A percentile compares a stretch with the other conserved stretches of the same genome.
Evolutionary conservation across 495 filamentous ascomycete species (phyloP).

Genomic region (Neurospora africana): DNA sequence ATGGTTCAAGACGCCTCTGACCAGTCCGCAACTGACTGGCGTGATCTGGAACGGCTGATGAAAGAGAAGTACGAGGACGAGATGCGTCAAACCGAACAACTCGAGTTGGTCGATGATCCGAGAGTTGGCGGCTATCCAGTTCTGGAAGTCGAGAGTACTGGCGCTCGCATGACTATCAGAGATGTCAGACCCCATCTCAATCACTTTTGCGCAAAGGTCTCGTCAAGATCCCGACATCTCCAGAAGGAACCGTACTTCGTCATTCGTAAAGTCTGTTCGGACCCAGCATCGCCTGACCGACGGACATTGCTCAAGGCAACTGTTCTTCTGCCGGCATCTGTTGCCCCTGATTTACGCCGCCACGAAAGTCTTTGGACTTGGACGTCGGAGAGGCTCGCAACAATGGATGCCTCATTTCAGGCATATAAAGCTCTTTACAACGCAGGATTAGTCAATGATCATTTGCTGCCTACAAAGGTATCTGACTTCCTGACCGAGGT

Average conservation of each 20-base stretch:
- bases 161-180: conserved; percentile 63
- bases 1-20: conserved; percentile 34
- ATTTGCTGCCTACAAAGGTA: conserved; percentile 54
- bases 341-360: conserved; percentile 52
- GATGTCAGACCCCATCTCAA: conserved; percentile 65
- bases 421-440: conserved; percentile 63
- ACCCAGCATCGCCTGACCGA: background rate
- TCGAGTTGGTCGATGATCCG: conserved; percentile 42
- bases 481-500: conserved; percentile 27
- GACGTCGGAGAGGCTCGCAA: conserved; percentile 64
- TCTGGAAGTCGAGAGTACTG: conserved; percentile 42
- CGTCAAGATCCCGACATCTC: conserved; percentile 22
- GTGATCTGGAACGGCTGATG: conserved; percentile 61
- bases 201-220: conserved; percentile 67
- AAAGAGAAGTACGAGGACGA: conserved; percentile 63
- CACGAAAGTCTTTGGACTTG: conserved; percentile 45
- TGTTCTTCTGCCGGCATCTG: conserved; percentile 61
- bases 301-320: conserved; percentile 33
- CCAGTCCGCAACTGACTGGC: conserved; percentile 40
- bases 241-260: conserved; percentile 38
- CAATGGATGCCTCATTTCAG: conserved; percentile 74
- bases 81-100: conserved; percentile 37
- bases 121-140: conserved; percentile 34
- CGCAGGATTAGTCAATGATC: conserved; percentile 64
- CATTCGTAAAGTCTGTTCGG: background rate